A percentile compares a stretch with the other conserved stretches of the same genome.
These are phyloP conservation scores for Astragalus membranaceus DNA, from an alignment of 306 rosid genomes.

Conservation along the genomic window DNA sequence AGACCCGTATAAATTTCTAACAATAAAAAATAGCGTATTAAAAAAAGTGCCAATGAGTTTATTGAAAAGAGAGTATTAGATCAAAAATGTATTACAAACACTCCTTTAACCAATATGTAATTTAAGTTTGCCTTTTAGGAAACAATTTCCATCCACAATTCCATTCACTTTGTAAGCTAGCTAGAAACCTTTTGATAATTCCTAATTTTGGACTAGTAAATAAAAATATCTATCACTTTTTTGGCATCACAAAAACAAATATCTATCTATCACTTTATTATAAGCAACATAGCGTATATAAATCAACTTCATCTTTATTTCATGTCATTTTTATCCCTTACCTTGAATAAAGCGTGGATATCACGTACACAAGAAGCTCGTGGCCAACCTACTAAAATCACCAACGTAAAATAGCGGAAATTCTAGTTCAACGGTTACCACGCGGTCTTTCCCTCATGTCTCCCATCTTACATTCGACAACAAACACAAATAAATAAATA, in stretches of 20 bases:
- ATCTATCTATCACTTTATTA: not conserved
- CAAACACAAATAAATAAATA: not conserved
- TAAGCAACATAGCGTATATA: not conserved
- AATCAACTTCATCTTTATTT: not conserved
- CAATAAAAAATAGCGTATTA: no score
- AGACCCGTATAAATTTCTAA: no score
- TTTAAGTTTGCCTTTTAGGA: no score
- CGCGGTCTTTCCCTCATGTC: constrained; percentile 35
- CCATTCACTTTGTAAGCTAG: no score
- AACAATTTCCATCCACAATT: no score
- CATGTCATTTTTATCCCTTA: not conserved
- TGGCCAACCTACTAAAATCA: not conserved
- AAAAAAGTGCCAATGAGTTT: no score
- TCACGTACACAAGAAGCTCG: constrained; percentile 25
- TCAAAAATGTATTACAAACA: no score
- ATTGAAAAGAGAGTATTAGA: no score
- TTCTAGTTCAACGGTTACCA: constrained; percentile 59
- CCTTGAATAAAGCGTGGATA: not conserved
- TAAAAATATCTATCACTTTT: not conserved
- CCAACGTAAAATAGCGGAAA: constrained; percentile 1
- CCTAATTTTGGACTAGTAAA: not conserved
- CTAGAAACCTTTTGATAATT: no score
- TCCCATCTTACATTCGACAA: constrained; percentile 33
- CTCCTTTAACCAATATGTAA: no score
- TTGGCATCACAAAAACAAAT: not conserved